Percentiles rank a stretch among this genome's conserved stretches.
These are phyloP conservation scores for Cicer pinnatifidum DNA, from an alignment of 306 rosid genomes.

Conservation along the genomic window DNA sequence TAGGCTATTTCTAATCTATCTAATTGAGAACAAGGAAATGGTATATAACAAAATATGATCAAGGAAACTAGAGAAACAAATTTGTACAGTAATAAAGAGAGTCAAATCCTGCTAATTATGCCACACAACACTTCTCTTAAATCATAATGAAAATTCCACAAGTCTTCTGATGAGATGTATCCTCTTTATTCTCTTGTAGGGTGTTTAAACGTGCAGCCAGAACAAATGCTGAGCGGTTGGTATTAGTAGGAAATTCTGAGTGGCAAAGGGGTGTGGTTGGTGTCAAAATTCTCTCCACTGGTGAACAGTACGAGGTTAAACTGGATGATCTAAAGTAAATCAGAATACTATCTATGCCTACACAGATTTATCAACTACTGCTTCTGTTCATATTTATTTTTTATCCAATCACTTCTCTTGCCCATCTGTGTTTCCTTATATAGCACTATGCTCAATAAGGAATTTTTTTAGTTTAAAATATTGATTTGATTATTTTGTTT, in stretches of 20 bases:
- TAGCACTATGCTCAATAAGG: conserved; percentile 14
- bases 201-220: conserved; percentile 83
- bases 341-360: conserved; percentile 14
- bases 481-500: conserved; percentile 31
- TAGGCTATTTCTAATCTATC: background rate
- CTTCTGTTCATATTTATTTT: conserved; percentile 35
- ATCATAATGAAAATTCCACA: conserved; percentile 10
- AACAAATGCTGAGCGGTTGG: conserved; percentile 73
- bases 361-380: conserved; percentile 1
- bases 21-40: background rate
- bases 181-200: conserved; percentile 53
- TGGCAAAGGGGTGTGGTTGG: conserved; percentile 91
- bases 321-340: conserved; percentile 72
- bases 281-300: conserved; percentile 83
- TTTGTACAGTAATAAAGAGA: conserved; percentile 8
- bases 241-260: conserved; percentile 86
- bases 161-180: conserved; percentile 40
- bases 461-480: conserved; percentile 19
- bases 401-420: conserved; percentile 2
- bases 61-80: background rate
- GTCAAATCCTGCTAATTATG: conserved; percentile 1
- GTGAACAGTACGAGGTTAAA: conserved; percentile 82
- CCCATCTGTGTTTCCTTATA: background rate
- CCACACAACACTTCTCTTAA: background rate
- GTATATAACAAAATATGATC: background rate